Base-by-base conservation (phyloP, 306 rosid genomes). In the Herpetospermum pedunculosum region DNA sequence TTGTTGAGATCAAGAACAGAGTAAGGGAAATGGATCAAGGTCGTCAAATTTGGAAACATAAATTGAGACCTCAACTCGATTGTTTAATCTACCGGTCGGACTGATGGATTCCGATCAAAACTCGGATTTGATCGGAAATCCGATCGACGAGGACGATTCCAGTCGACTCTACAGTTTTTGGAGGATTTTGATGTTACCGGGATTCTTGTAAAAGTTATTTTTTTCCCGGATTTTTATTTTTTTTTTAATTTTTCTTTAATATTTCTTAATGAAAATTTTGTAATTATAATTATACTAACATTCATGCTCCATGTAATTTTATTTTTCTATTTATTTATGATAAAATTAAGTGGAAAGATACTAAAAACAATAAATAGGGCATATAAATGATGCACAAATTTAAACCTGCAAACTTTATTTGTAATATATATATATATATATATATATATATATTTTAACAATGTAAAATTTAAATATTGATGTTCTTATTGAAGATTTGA, bases 1-100 rank as follows among this genome's bases (percentile, higher is more conserved):
- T 93, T 1, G 86, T 93, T 19, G 92, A 89, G 78, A 35, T 85
- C 4, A 81, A 74, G 41, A 77, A 46, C 7, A 57, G 76, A 28
- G 84, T 75, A 16, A 73, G 67, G 32, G 78, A 18, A 19, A 54
- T 1, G 0, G 80, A 5, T 64, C 18, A 21, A 55, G 53, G 78
- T 0, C 3, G 7, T 8, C 44, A 53, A 2, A 77, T 83, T 3
- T 90, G 97, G 97, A 81, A 76, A 25, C 82, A 87, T 4, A 82
- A 78, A 78, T 34, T 93, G 71, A 69, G 84, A 70, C 87, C 90
- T 1, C 73, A 78, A 40, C 82, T 93, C 5, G 12, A 29, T 6
- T 73, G 82, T 44, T 73, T 93, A 38, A 55, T 77, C 9, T 26
- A 69, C 25, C 72, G 72, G 80, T 76, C 77, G 34, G 32, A 23